Conservation (phyloP, 2,329 filamentous ascomycete species). For the Apiospora arundinis region DNA sequence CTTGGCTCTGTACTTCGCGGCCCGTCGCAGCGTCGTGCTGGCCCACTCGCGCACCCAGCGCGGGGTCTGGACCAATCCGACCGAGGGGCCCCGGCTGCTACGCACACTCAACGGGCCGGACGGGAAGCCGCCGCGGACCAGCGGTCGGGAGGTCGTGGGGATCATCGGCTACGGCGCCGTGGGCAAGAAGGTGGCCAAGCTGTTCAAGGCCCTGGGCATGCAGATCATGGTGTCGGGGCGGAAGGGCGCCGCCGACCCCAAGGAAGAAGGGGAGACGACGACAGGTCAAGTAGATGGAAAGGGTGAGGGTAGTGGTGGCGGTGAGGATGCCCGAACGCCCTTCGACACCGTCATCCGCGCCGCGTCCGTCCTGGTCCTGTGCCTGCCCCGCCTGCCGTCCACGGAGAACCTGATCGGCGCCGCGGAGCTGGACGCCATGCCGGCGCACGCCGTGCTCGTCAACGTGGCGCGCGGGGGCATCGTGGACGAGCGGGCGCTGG, state of each 20-base stretch:
- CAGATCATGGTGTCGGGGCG: slow-evolving; percentile 35
- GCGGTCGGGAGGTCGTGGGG: slow-evolving; percentile 35
- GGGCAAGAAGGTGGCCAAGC: slow-evolving; percentile 33
- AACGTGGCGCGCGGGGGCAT: slow-evolving; percentile 42
- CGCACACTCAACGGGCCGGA: slow-evolving; percentile 32
- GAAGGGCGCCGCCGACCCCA: slow-evolving; percentile 31
- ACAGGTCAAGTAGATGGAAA: too few relatives aligned
- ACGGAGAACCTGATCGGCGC: slow-evolving; percentile 36
- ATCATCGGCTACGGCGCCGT: slow-evolving; percentile 42
- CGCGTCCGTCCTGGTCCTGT: slow-evolving; percentile 35
- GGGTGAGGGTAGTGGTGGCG: too few relatives aligned
- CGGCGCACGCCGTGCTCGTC: slow-evolving; percentile 33
- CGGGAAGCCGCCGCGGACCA: slow-evolving; percentile 35
- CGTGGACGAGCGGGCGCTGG: slow-evolving; percentile 38
- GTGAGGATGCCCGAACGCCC: slow-evolving; percentile 25
- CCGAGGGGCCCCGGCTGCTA: neutral
- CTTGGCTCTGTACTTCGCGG: slow-evolving; percentile 50
- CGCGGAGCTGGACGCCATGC: slow-evolving; percentile 35
- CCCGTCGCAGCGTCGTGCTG: slow-evolving; percentile 44
- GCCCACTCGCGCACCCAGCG: slow-evolving; percentile 36
- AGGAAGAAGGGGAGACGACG: neutral
- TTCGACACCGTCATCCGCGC: slow-evolving; percentile 37
- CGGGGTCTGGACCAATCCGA: slow-evolving; percentile 35
- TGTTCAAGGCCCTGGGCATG: slow-evolving; percentile 36
- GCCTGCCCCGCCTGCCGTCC: slow-evolving; percentile 37